Evolutionary conservation across 1,284 basidiomycete genomes (phyloP).

Genomic region (Volvariella surrecta): DNA sequence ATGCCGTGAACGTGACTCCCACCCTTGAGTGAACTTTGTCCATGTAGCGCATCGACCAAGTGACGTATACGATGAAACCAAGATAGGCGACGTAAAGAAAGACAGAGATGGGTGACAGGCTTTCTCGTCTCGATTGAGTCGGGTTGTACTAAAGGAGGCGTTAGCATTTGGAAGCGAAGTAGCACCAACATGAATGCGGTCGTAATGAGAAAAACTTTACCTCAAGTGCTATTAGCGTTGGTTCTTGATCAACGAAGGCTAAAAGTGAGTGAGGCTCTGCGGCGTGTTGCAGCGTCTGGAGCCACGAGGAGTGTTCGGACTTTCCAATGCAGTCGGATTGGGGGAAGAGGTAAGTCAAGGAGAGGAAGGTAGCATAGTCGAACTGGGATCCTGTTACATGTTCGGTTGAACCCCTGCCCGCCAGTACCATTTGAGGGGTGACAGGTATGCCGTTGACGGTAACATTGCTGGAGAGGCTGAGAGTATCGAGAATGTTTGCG

Average conservation of each 20-base stretch:
- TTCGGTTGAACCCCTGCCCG: conserved; percentile 53
- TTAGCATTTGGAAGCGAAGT: not conserved
- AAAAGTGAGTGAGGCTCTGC: conserved; percentile 35
- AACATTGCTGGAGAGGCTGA: conserved; percentile 42
- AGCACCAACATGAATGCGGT: not conserved
- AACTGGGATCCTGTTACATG: conserved; percentile 34
- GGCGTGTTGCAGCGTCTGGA: conserved; percentile 43
- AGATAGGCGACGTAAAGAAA: conserved; percentile 78
- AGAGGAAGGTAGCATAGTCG: conserved; percentile 62
- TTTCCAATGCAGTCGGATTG: conserved; percentile 60
- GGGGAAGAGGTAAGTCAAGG: conserved; percentile 71
- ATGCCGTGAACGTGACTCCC: conserved; percentile 89
- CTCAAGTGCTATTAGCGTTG: conserved; percentile 62
- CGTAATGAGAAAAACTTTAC: conserved; percentile 29
- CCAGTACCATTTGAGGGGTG: conserved; percentile 66
- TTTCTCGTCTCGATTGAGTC: conserved; percentile 28
- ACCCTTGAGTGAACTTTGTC: conserved; percentile 85
- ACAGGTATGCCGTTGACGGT: conserved; percentile 53
- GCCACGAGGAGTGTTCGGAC: conserved; percentile 55
- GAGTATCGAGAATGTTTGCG: conserved; percentile 45
- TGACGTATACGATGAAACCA: conserved; percentile 73
- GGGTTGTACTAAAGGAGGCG: conserved; percentile 38
- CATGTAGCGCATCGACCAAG: conserved; percentile 71
- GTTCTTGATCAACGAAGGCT: conserved; percentile 42
- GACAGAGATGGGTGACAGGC: conserved; percentile 55